These are phyloP conservation scores for Ophiostoma angusticollis DNA, from an alignment of 2,329 filamentous ascomycete genomes.

Conservation along the genomic window DNA sequence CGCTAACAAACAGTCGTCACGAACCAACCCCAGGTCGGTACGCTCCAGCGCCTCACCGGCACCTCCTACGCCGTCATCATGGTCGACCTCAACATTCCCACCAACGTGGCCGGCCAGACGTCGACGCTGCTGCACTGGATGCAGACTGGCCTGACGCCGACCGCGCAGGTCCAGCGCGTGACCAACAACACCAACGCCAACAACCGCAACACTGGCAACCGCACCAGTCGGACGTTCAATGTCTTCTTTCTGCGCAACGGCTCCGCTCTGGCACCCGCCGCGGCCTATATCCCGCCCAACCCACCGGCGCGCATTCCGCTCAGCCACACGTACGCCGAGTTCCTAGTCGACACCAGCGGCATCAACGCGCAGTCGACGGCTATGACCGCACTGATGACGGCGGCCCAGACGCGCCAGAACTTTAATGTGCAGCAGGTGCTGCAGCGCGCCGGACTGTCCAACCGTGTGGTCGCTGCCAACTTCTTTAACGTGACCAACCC, in stretches of 20 bases:
- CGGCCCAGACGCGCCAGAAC: conserved; percentile 20
- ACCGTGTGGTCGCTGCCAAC: conserved; percentile 24
- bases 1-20: conserved; percentile 1
- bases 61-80: conserved; percentile 29
- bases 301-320: conserved; percentile 26
- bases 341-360: conserved; percentile 26
- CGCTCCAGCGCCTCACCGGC: conserved; percentile 25
- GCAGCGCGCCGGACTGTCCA: conserved; percentile 19
- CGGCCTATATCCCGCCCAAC: conserved; percentile 25
- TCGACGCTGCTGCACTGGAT: conserved; percentile 31
- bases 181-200: conserved; percentile 19
- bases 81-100: conserved; percentile 36
- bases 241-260: conserved; percentile 23
- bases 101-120: conserved; percentile 23
- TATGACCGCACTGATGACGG: conserved; percentile 16
- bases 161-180: conserved; percentile 15
- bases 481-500: conserved; percentile 27
- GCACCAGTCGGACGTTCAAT: too few relatives aligned
- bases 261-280: conserved; percentile 17
- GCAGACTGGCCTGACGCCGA: conserved; percentile 26
- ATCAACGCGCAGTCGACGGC: conserved; percentile 14
- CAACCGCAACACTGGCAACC: not conserved
- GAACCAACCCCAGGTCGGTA: conserved; percentile 15
- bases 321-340: conserved; percentile 27
- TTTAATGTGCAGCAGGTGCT: conserved; percentile 23